Base-by-base conservation (phyloP, 768 basidiomycete species). In the Lactarius indigo region DNA sequence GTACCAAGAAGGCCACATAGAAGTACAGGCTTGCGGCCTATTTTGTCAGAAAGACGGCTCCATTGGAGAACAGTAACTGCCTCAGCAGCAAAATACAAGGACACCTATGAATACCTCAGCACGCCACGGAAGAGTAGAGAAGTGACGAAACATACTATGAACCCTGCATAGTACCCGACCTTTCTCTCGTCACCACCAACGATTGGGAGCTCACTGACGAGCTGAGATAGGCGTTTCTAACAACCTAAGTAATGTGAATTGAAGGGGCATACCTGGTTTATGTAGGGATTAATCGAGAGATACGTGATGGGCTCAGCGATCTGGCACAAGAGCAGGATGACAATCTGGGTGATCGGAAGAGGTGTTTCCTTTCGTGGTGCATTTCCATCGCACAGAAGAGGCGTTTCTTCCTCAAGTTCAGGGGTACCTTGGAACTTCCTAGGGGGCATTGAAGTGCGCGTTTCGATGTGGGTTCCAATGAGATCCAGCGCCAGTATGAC, bases 21-120 rank as follows among this genome's bases (percentile, higher is more conserved):
- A 59, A 84, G 76, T 6, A 84, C 80, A 8, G 83, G 83, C 64
- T 82, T 82, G 35, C 83, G 80, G 6, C 83, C 83, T 54, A n/a
- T n/a, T n/a, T n/a, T n/a, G n/a, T n/a, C n/a, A n/a, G n/a, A n/a
- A n/a, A n/a, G n/a, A n/a, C n/a, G n/a, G n/a, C n/a, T n/a, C n/a
- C n/a, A n/a, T n/a, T n/a, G n/a, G n/a, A n/a, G n/a, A n/a, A n/a
- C n/a, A n/a, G n/a, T n/a, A n/a, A n/a, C n/a, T n/a, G n/a, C n/a
- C n/a, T n/a, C n/a, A n/a, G n/a, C n/a, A n/a, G 75, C 76, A 71
- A 80, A 84, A 72, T 81, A 83, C 44, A 83, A 71, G 0, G 82
- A 83, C 69, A 81, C 77, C 82, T 82, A 60, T 0, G n/a, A 9
- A 28, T 44, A 41, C 54, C 28, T 47, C 3, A 33, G 18, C 17